Conservation (phyloP, 805 yeast genomes). For the Isabelozyma rhagii region DNA sequence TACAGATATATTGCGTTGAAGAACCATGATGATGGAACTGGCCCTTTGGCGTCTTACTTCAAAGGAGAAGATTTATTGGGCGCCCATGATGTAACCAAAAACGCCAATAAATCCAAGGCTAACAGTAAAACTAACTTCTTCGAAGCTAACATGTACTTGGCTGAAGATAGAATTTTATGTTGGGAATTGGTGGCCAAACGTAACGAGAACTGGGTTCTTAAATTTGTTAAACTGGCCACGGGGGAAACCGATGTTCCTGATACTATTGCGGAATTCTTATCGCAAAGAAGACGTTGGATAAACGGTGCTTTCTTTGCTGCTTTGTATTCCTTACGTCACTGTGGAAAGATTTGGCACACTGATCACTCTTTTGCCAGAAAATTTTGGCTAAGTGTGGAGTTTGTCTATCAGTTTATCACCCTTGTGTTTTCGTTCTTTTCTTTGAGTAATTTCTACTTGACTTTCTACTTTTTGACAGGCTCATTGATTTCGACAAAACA, state of each 20-base stretch:
- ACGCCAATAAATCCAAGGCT: slow-evolving; percentile 14
- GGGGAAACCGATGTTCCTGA: slow-evolving; percentile 98
- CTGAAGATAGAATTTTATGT: slow-evolving; percentile 94
- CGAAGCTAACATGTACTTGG: slow-evolving; percentile 94
- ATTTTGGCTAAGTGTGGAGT: slow-evolving; percentile 70
- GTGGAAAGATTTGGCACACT: slow-evolving; percentile 72
- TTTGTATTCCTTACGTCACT: slow-evolving; percentile 77
- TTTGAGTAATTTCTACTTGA: slow-evolving; percentile 84
- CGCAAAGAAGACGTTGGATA: slow-evolving; percentile 95
- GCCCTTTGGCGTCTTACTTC: slow-evolving; percentile 86
- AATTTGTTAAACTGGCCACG: slow-evolving; percentile 86
- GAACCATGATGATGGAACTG: slow-evolving; percentile 86
- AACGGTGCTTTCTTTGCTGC: slow-evolving; percentile 97
- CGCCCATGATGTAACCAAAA: slow-evolving; percentile 6
- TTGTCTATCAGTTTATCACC: slow-evolving; percentile 75
- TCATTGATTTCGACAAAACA: slow-evolving; percentile 50
- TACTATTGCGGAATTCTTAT: slow-evolving; percentile 75
- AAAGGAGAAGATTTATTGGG: slow-evolving; percentile 68
- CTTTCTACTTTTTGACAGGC: slow-evolving; percentile 91
- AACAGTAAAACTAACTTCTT: slow-evolving; percentile 70
- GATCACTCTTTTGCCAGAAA: slow-evolving; percentile 72
- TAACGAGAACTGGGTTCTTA: slow-evolving; percentile 81
- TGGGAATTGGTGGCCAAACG: slow-evolving; percentile 93
- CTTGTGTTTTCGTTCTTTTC: slow-evolving; percentile 89
- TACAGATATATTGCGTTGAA: slow-evolving; percentile 84